These are phyloP conservation scores for Tolypocladium paradoxum DNA, from an alignment of 2,329 filamentous ascomycete genomes.

Conservation along the genomic window DNA sequence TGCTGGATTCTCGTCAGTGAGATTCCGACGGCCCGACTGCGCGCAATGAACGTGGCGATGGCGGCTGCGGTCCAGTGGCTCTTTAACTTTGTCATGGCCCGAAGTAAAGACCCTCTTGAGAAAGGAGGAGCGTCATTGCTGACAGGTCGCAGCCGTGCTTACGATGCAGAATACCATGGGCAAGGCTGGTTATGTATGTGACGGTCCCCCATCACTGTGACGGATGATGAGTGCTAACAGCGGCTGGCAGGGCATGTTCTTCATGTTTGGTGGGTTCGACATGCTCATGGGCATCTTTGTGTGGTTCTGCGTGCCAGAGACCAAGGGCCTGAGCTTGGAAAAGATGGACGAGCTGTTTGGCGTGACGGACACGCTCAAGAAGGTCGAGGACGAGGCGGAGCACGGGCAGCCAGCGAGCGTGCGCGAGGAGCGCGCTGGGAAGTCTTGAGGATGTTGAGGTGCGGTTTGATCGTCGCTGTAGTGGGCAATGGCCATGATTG, in stretches of 20 bases:
- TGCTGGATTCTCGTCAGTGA: conserved; percentile 64
- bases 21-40: conserved; percentile 56
- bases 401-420: conserved; percentile 13
- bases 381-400: conserved; percentile 20
- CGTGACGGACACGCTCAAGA: conserved; percentile 32
- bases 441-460: conserved; percentile 2
- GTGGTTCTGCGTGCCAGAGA: conserved; percentile 60
- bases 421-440: conserved; percentile 12
- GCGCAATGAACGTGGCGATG: conserved; percentile 57
- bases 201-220: neutral
- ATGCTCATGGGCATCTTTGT: conserved; percentile 55
- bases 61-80: conserved; percentile 62
- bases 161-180: conserved; percentile 52
- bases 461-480: neutral
- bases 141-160: conserved; percentile 36
- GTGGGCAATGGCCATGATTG: too few relatives aligned
- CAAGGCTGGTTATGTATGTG: conserved; percentile 27
- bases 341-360: conserved; percentile 59
- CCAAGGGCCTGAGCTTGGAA: conserved; percentile 54
- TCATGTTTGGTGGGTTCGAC: conserved; percentile 59
- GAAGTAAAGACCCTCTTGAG: conserved; percentile 23
- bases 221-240: neutral
- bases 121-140: neutral
- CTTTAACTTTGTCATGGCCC: conserved; percentile 63
- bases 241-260: conserved; percentile 44